These are phyloP conservation scores for Trichoderma koningii DNA, from an alignment of 2,329 filamentous ascomycete genomes.

Conservation along the genomic window DNA sequence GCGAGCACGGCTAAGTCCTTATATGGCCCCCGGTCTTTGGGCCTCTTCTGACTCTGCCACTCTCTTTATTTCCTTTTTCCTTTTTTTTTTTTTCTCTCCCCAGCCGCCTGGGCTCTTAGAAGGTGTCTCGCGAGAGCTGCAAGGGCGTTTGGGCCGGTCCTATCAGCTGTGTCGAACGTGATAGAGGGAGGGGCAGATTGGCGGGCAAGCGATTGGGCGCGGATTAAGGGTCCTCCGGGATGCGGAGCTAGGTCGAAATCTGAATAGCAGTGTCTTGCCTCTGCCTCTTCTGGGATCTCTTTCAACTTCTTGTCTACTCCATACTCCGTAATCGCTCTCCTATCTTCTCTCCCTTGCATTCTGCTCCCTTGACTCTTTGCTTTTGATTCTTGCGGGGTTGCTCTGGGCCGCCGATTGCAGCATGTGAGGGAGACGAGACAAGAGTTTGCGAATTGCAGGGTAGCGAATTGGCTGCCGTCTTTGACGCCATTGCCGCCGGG, in stretches of 20 bases:
- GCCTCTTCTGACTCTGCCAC: not conserved
- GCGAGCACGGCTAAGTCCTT: constrained; percentile 23
- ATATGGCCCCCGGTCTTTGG: constrained; percentile 19
- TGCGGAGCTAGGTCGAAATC: constrained; percentile 11
- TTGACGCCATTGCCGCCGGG: not conserved
- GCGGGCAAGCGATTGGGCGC: constrained; percentile 19
- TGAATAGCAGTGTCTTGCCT: constrained; percentile 15
- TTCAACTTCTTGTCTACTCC: not conserved
- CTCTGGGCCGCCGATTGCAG: not conserved
- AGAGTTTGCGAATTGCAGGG: not conserved
- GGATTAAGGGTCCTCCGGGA: constrained; percentile 26
- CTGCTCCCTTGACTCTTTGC: not conserved
- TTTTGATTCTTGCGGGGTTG: not conserved
- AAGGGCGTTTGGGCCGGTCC: constrained; percentile 21
- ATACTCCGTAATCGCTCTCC: not conserved
- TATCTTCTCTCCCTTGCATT: not conserved
- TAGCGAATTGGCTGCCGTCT: not conserved
- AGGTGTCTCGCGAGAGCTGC: constrained; percentile 23
- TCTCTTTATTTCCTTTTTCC: not conserved
- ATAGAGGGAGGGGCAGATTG: constrained; percentile 25
- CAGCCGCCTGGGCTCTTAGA: constrained; percentile 24
- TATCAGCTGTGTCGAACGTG: constrained; percentile 19
- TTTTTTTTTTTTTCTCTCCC: constrained; percentile 3
- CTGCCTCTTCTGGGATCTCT: not conserved
- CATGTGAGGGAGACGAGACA: not conserved